Evolutionary conservation across 306 rosid species (phyloP).

Genomic region (Vigna unguiculata): DNA sequence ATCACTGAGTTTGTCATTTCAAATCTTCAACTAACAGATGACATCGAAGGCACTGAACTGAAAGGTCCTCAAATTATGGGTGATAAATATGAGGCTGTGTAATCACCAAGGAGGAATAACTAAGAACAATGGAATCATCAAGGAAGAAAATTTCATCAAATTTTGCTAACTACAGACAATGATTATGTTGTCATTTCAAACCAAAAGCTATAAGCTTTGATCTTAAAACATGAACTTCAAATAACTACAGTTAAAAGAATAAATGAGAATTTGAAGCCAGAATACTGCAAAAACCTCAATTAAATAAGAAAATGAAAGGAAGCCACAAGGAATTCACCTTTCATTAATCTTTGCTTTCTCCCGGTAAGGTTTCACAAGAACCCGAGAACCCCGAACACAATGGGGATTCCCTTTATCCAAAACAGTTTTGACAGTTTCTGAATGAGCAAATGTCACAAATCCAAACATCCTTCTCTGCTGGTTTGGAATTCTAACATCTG

Average conservation of each 20-base stretch:
- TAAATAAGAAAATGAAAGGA: neutral
- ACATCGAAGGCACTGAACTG: neutral
- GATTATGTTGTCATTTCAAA: neutral
- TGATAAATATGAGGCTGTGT: neutral
- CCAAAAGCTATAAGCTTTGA: neutral
- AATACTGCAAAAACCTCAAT: neutral
- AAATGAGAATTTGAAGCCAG: neutral
- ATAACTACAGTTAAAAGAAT: neutral
- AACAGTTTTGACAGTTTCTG: conserved; percentile 72
- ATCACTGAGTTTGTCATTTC: neutral
- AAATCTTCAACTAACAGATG: neutral
- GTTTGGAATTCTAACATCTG: conserved; percentile 93
- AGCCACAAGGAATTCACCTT: conserved; percentile 53
- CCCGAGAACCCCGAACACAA: conserved; percentile 76
- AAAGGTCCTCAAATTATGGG: neutral
- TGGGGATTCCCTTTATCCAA: conserved; percentile 80
- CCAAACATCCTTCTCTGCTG: conserved; percentile 93
- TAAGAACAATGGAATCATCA: conserved; percentile 1
- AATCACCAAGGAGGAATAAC: neutral
- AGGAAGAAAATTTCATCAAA: conserved; percentile 3
- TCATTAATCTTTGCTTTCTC: conserved; percentile 72
- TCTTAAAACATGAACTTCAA: conserved; percentile 30
- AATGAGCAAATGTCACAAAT: conserved; percentile 76
- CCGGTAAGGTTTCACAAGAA: conserved; percentile 87
- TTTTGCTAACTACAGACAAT: neutral